Evolutionary conservation across 495 filamentous ascomycete genomes (phyloP), one percentile per base, ranked within the genome.

Genomic region (Neurospora sp.): DNA sequence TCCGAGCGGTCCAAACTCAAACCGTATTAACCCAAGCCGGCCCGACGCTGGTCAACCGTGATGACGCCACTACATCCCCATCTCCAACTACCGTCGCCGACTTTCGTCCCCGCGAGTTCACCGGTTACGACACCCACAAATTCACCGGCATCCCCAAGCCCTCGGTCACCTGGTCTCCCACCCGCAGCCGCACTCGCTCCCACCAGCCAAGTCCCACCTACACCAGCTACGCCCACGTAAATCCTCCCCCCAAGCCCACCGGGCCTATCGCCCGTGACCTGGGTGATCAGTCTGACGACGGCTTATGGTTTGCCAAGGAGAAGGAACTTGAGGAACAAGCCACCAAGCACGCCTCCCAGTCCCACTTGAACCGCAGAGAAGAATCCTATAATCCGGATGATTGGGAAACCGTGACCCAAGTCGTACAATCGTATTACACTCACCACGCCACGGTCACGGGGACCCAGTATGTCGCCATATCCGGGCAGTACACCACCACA

Each of bases 241-340:
- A 4, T 23, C 46, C 20, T 54, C 20, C 20, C n/a, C 10, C 10
- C 0, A 20, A 23, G 10, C 5, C 46, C 20, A 23, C 46, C 46
- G 1, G n/a, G 10, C 46, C 20, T 23, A 23, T 54, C 5, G 46
- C 5, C 20, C 5, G 20, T 27, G 20, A 0, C 46, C 46, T 27
- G 4, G 20, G 46, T 2, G 46, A n/a, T n/a, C n/a, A 12, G 46
- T 54, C n/a, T 23, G 20, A 9, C 42, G 18, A n/a, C n/a, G 8
- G 1, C 0, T 44, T n/a, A 8, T 44, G 6, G 7, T 2, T 44
- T 44, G 7, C 0, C 41, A 44, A 44, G 16, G 0, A n/a, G 0
- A 18, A 44, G 16, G 41, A 1, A 9, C 16, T 9, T 3, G 0
- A 3, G 16, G 0, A 35, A 35, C 31, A 44, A 44, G n/a, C 46